These are phyloP conservation scores for Acanthamoeba healyi DNA, from an alignment of 208 protist species.

Conservation along the genomic window DNA sequence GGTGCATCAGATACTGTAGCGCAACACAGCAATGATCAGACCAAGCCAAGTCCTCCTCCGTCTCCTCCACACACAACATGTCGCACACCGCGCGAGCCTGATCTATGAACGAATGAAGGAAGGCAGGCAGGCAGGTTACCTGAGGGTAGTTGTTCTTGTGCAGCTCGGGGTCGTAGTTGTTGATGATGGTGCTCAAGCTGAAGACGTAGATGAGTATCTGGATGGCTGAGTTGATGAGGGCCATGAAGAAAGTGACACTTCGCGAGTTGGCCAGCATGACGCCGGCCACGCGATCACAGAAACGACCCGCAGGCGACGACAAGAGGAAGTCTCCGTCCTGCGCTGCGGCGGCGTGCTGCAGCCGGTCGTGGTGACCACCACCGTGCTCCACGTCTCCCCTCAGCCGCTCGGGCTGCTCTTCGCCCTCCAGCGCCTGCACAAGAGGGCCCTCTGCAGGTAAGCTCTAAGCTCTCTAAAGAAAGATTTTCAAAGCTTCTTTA, in stretches of 20 bases:
- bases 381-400: slow-evolving; percentile 1
- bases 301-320: background rate
- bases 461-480: background rate
- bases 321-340: background rate
- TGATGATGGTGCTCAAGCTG: slow-evolving; percentile 61
- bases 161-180: slow-evolving; percentile 61
- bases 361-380: slow-evolving; percentile 10
- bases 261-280: slow-evolving; percentile 24
- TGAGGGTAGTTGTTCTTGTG: slow-evolving; percentile 64
- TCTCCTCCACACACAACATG: no score
- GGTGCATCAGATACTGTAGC: slow-evolving; percentile 53
- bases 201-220: slow-evolving; percentile 49
- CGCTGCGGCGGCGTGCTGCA: no score
- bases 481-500: no score
- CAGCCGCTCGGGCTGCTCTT: background rate
- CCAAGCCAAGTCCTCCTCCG: no score
- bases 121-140: background rate
- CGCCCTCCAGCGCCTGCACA: background rate
- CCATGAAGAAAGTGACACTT: slow-evolving; percentile 53
- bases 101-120: no score
- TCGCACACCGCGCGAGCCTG: background rate
- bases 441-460: background rate
- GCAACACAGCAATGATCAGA: no score
- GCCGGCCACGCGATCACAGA: slow-evolving; percentile 20
- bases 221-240: slow-evolving; percentile 7